Base-by-base conservation (phyloP, 257 asterid species). In the Capsicum rhomboideum region DNA sequence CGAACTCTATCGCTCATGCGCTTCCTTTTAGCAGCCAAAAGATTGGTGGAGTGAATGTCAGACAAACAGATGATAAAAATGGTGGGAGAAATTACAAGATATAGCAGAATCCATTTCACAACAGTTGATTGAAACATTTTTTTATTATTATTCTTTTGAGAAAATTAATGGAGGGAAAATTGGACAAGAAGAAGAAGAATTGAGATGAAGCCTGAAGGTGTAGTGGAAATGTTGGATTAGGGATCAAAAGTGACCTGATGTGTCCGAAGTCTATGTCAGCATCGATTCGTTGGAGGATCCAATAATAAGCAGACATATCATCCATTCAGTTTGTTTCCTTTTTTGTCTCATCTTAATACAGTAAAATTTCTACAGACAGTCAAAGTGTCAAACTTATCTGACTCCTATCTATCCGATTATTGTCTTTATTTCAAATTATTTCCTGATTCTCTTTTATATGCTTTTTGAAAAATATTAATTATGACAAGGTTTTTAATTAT, bases 1-100 rank as follows among this genome's bases (percentile, higher is more conserved):
- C 99, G 99, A 86, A 92, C 99, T 91, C 93, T 96, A 53, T 89
- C 89, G 77, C 98, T 96, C 96, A 96, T 90, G 50, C 94, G 92
- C 91, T 93, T 94, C 90, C 94, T 92, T 92, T 87, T 92, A 61
- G 93, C 97, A 8, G 94, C 94, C 58, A 89, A 83, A 8, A 91
- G 94, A 85, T 84, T 80, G 80, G 49, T n/a, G 18, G 87, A 67
- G 66, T 94, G 94, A 20, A 75, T 58, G 82, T 90, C 85, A 42
- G 92, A 88, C 64, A 75, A 61, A 44, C 89, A 87, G 13, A 84
- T 37, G 59, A 85, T 85, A 84, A 84, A 89, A 21, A 90, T 86
- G 61, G 89, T 59, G 42, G 91, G 85, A 85, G 82, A 80, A 54
- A 93, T 84, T 21, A 94, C 61, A 63, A 92, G 55, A 80, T 85